These are phyloP conservation scores for Mycena vitilis DNA, from an alignment of 768 basidiomycete genomes.

Conservation along the genomic window DNA sequence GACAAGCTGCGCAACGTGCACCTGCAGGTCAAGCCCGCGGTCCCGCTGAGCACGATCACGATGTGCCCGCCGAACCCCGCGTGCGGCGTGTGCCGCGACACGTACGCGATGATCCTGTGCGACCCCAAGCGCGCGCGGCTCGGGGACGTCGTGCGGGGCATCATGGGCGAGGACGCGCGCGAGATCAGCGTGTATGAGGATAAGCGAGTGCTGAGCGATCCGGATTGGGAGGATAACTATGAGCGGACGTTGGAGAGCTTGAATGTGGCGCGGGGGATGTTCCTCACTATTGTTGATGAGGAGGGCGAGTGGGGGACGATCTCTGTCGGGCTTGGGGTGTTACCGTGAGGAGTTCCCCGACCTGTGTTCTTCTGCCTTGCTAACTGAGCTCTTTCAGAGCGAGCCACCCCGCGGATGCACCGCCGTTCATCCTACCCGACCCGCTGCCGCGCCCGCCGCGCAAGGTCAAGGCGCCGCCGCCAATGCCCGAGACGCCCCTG, in stretches of 20 bases:
- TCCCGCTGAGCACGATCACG: conserved; percentile 79
- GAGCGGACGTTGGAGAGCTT: conserved; percentile 85
- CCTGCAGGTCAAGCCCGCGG: conserved; percentile 43
- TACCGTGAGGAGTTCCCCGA: no score
- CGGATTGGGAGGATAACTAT: conserved; percentile 93
- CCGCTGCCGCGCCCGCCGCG: conserved; percentile 69
- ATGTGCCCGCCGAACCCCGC: conserved; percentile 76
- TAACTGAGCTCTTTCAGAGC: conserved; percentile 54
- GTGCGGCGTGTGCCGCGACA: conserved; percentile 90
- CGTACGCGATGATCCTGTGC: conserved; percentile 79
- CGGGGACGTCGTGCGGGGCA: conserved; percentile 75
- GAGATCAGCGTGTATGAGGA: conserved; percentile 91
- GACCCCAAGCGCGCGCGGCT: conserved; percentile 78
- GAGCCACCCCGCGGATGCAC: conserved; percentile 63
- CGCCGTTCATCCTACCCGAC: conserved; percentile 71
- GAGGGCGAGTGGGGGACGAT: conserved; percentile 64
- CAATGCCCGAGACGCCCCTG: conserved; percentile 57
- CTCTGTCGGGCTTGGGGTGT: conserved; percentile 68
- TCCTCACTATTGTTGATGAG: conserved; percentile 74
- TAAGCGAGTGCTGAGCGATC: conserved; percentile 87
- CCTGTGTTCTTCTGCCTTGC: conserved; percentile 1
- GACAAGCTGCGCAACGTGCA: conserved; percentile 78
- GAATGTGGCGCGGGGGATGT: conserved; percentile 84
- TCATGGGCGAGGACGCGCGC: conserved; percentile 68
- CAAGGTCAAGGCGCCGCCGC: conserved; percentile 52